These are phyloP conservation scores for Cicer yamashitae DNA, from an alignment of 306 rosid genomes.

Conservation along the genomic window DNA sequence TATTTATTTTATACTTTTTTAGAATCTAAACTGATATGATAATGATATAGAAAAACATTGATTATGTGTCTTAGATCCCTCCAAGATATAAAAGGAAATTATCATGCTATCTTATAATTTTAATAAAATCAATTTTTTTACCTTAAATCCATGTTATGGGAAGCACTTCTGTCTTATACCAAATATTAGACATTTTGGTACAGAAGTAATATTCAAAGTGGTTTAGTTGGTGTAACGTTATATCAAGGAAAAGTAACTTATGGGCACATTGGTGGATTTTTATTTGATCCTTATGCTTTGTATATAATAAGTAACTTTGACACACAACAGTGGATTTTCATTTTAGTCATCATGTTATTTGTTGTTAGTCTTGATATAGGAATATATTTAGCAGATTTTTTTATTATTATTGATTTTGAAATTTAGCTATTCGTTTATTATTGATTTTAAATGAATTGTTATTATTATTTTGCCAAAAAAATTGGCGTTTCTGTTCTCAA, in stretches of 20 bases:
- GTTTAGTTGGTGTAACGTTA: slow-evolving; percentile 28
- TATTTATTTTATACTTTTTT: slow-evolving; percentile 3
- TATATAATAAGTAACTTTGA: slow-evolving; percentile 10
- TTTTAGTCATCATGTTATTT: slow-evolving; percentile 20
- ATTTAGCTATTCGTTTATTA: neutral
- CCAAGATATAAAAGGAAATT: slow-evolving; percentile 5
- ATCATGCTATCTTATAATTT: slow-evolving; percentile 29
- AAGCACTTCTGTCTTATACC: slow-evolving; percentile 5
- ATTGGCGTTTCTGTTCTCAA: slow-evolving; percentile 17
- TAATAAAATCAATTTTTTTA: neutral
- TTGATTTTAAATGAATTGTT: neutral
- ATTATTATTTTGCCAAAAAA: slow-evolving; percentile 5
- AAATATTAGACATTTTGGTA: slow-evolving; percentile 22
- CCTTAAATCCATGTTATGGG: slow-evolving; percentile 9
- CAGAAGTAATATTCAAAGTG: slow-evolving; percentile 26
- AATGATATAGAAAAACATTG: neutral
- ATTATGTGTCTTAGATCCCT: neutral
- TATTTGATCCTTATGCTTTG: slow-evolving; percentile 17
- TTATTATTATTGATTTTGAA: neutral
- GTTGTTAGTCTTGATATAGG: slow-evolving; percentile 1
- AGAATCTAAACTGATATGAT: slow-evolving; percentile 18
- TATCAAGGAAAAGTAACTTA: slow-evolving; percentile 25
- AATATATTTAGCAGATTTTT: neutral
- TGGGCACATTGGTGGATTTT: slow-evolving; percentile 5
- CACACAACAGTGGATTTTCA: slow-evolving; percentile 28